phyloP scores from a whole-genome alignment of 257 asterid genomes.

The Solanum chaucha region DNA sequence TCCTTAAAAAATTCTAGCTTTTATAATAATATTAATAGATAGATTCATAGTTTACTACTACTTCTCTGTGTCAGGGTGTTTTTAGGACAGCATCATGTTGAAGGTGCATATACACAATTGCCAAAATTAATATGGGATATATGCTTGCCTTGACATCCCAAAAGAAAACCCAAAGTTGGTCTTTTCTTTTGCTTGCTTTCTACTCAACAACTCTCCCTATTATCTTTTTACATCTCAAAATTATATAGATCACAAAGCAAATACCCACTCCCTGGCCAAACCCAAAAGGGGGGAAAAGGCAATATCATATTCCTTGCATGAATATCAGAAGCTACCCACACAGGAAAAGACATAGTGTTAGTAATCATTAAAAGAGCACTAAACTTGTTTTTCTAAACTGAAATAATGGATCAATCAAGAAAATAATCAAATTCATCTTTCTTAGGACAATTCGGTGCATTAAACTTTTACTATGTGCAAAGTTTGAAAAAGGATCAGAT shows the following conservation, averaged over 20 bases:
- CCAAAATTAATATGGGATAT: conserved; percentile 25
- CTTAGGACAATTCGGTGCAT: not conserved
- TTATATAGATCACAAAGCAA: not conserved
- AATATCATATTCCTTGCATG: not conserved
- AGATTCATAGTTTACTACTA: not conserved
- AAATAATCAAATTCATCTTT: not conserved
- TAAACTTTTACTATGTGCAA: fast-evolving
- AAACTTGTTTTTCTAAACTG: not conserved
- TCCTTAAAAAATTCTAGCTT: too few relatives aligned
- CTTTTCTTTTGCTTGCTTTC: conserved; percentile 70
- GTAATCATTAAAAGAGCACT: not conserved
- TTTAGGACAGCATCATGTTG: conserved; percentile 1
- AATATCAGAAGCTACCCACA: not conserved
- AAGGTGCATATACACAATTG: not conserved
- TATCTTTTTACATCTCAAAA: not conserved
- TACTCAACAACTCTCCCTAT: conserved; percentile 39
- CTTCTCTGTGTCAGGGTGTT: not conserved
- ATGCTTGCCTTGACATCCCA: conserved; percentile 67
- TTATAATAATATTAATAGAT: not conserved
- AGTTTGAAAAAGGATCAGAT: not conserved
- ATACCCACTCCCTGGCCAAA: not conserved
- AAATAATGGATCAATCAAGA: not conserved
- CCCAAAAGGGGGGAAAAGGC: not conserved
- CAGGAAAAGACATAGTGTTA: not conserved
- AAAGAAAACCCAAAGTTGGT: conserved; percentile 7